phyloP scores from a whole-genome alignment of 345 rosid genomes.

The Citrus cavaleriei region DNA sequence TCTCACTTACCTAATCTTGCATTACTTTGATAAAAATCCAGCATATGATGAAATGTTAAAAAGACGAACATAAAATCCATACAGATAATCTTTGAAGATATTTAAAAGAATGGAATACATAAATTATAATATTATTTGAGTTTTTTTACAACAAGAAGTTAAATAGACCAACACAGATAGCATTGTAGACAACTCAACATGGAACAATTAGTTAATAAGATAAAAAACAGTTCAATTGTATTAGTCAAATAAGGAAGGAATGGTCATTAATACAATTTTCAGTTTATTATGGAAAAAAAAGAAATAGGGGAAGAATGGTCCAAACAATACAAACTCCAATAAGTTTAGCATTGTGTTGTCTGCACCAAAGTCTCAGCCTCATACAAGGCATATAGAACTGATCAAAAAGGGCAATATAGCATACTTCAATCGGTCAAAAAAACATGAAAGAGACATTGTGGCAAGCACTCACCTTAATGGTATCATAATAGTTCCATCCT shows the following conservation, averaged over 20 bases:
- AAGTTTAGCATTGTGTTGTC: not conserved
- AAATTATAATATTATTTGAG: not conserved
- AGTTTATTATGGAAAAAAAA: no score
- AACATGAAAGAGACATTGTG: not conserved
- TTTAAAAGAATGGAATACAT: not conserved
- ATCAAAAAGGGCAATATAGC: not conserved
- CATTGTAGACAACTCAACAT: not conserved
- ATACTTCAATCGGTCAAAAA: not conserved
- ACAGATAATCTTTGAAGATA: not conserved
- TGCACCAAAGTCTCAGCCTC: not conserved
- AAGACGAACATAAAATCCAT: not conserved
- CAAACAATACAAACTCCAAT: not conserved
- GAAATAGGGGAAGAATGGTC: not conserved
- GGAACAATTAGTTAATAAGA: not conserved
- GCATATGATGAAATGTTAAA: not conserved
- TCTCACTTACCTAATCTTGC: not conserved
- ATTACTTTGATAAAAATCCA: not conserved
- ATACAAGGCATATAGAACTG: not conserved
- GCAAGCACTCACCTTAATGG: slow-evolving; percentile 53
- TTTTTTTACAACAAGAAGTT: no score
- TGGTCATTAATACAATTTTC: not conserved
- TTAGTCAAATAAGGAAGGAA: not conserved
- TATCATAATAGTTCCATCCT: slow-evolving; percentile 88
- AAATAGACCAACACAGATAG: not conserved
- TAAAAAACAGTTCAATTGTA: not conserved